phyloP scores from a whole-genome alignment of 257 asterid genomes.

The Nicotiana benthamiana region DNA sequence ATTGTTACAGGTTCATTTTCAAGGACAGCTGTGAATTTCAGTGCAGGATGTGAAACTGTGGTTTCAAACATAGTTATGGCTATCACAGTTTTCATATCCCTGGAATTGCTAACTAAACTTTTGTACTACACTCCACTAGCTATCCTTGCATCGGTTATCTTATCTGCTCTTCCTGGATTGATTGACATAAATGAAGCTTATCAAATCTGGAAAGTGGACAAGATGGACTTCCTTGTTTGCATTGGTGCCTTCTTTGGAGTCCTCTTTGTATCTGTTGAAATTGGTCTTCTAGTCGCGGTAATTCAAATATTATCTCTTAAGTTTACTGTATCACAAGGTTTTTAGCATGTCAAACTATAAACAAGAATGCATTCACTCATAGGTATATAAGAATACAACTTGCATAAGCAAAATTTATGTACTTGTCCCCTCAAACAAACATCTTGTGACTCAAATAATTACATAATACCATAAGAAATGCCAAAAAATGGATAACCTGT shows the following conservation, averaged over 20 bases:
- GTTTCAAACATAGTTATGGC: constrained; percentile 74
- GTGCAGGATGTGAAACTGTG: constrained; percentile 59
- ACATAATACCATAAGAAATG: background rate
- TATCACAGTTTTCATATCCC: constrained; percentile 43
- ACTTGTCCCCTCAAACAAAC: background rate
- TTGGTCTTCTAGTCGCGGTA: constrained; percentile 73
- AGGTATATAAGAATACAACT: background rate
- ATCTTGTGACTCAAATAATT: background rate
- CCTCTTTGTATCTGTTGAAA: constrained; percentile 59
- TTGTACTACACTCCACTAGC: constrained; percentile 61
- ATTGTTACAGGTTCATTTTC: constrained; percentile 61
- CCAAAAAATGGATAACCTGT: background rate
- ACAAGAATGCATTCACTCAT: background rate
- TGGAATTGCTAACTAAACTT: constrained; percentile 45
- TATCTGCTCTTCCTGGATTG: constrained; percentile 67
- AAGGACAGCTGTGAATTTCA: constrained; percentile 68
- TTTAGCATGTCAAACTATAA: no score
- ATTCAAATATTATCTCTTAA: background rate
- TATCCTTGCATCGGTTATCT: constrained; percentile 59
- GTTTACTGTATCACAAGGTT: no score
- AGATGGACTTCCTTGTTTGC: constrained; percentile 53
- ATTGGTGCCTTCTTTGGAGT: constrained; percentile 55
- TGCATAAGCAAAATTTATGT: background rate
- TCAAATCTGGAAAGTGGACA: constrained; percentile 65
- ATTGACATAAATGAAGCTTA: constrained; percentile 45